These are phyloP conservation scores for Pleodorina starrii DNA, from an alignment of 139 green algal genomes.

Conservation along the genomic window DNA sequence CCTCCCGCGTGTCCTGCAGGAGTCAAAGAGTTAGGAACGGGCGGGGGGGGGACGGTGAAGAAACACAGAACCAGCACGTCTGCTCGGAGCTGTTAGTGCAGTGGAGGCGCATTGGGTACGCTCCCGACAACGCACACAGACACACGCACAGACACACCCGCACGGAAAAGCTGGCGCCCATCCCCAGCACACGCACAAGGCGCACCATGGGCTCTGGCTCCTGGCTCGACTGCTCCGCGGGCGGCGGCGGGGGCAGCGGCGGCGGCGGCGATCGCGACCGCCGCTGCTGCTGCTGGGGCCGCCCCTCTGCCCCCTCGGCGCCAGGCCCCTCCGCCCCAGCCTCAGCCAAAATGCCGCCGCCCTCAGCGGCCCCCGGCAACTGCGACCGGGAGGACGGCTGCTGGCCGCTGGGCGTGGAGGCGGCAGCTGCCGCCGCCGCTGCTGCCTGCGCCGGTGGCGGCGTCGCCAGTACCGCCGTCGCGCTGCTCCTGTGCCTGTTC, in stretches of 20 bases:
- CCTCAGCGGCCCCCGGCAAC: background rate
- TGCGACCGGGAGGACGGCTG: background rate
- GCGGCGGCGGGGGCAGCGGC: background rate
- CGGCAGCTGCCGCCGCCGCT: background rate
- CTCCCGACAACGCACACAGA: background rate
- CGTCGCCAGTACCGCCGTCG: background rate
- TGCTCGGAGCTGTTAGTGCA: too few species aligned
- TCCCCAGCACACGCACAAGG: too few species aligned
- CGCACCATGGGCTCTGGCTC: background rate
- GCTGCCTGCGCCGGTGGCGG: background rate
- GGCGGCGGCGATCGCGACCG: background rate
- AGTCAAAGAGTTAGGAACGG: too few species aligned
- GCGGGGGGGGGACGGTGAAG: too few species aligned
- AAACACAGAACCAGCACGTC: too few species aligned
- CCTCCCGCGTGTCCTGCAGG: background rate
- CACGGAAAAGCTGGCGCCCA: too few species aligned
- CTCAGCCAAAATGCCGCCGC: background rate
- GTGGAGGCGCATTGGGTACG: background rate
- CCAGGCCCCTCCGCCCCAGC: background rate
- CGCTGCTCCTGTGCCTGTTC: slow-evolving; percentile 25
- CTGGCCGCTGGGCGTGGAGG: background rate
- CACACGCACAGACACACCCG: background rate
- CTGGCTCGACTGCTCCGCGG: background rate
- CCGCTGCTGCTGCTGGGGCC: background rate
- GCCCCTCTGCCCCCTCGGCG: background rate